Conservation (phyloP, 202 grass and related monocot genomes). For the Sporobolus alterniflorus region DNA sequence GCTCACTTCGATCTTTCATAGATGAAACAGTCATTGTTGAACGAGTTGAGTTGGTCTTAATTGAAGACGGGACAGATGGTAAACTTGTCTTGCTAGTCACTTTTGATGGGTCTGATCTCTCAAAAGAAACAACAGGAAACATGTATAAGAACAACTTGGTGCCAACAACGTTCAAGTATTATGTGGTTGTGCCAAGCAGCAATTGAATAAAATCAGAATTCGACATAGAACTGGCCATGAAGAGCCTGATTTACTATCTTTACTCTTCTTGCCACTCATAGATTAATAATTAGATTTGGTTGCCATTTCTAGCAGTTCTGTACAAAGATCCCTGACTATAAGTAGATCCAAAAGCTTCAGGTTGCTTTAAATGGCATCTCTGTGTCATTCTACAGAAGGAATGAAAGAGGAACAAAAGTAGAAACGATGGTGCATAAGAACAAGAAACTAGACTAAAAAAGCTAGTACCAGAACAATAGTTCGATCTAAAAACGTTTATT, state of each 20-base stretch:
- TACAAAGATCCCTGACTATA: background rate
- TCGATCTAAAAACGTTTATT: background rate
- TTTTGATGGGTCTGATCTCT: constrained; percentile 65
- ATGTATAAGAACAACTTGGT: constrained; percentile 34
- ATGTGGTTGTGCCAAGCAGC: background rate
- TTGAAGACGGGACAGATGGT: constrained; percentile 55
- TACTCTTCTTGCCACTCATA: background rate
- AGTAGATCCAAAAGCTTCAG: background rate
- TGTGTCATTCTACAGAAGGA: constrained; percentile 15
- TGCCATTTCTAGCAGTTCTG: background rate
- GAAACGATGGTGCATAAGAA: constrained; percentile 6
- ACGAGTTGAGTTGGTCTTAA: constrained; percentile 56
- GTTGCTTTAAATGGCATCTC: constrained; percentile 13
- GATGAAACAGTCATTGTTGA: constrained; percentile 68
- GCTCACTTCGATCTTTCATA: constrained; percentile 52
- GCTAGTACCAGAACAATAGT: background rate
- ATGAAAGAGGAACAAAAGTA: constrained; percentile 4
- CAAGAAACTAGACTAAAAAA: background rate
- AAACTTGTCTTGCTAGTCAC: constrained; percentile 72
- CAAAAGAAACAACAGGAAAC: constrained; percentile 15
- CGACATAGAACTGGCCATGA: background rate
- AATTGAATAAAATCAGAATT: background rate
- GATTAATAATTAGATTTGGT: background rate
- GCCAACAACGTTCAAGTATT: background rate
- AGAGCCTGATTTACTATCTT: background rate